A percentile compares a stretch with the other conserved stretches of the same genome.
These are phyloP conservation scores for Xylariaceae sp. DNA, from an alignment of 2,329 filamentous ascomycete species.

Conservation along the genomic window DNA sequence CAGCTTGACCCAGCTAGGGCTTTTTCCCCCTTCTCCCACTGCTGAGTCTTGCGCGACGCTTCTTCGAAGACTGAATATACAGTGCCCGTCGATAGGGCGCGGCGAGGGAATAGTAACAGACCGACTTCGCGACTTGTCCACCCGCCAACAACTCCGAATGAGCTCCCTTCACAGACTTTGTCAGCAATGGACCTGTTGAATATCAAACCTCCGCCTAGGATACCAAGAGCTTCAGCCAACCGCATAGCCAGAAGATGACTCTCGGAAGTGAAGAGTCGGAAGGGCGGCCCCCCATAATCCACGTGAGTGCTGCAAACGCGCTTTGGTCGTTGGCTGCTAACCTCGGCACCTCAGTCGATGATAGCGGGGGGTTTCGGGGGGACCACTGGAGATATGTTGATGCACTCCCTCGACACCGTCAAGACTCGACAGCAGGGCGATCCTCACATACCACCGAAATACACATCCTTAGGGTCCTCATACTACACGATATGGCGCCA, in stretches of 20 bases:
- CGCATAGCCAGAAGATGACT: slow-evolving; percentile 28
- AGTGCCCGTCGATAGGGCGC: too few species aligned
- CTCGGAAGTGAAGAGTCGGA: slow-evolving; percentile 41
- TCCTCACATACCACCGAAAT: slow-evolving; percentile 85
- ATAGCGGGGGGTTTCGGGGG: slow-evolving; percentile 89
- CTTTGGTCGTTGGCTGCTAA: slow-evolving; percentile 11
- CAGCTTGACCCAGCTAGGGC: too few species aligned
- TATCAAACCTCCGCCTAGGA: slow-evolving; percentile 13
- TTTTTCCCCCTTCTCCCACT: too few species aligned
- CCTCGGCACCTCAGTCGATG: slow-evolving; percentile 62
- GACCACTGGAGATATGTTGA: slow-evolving; percentile 89
- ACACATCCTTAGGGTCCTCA: slow-evolving; percentile 80
- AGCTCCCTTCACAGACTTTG: slow-evolving; percentile 9
- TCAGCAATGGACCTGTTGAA: slow-evolving; percentile 21
- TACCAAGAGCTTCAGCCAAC: slow-evolving; percentile 12
- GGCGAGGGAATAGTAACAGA: too few species aligned
- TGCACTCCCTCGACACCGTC: slow-evolving; percentile 98
- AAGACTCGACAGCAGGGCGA: slow-evolving; percentile 98
- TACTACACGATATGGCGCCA: slow-evolving; percentile 91
- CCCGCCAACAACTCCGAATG: slow-evolving; percentile 6
- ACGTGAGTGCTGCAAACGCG: slow-evolving; percentile 40
- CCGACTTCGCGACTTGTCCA: slow-evolving; percentile 3
- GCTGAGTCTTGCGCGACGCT: too few species aligned
- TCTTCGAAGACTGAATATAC: too few species aligned
- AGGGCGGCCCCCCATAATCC: slow-evolving; percentile 53